Conservation (phyloP, 192 early-diverging fungal genomes). For the Podila epicladia region DNA sequence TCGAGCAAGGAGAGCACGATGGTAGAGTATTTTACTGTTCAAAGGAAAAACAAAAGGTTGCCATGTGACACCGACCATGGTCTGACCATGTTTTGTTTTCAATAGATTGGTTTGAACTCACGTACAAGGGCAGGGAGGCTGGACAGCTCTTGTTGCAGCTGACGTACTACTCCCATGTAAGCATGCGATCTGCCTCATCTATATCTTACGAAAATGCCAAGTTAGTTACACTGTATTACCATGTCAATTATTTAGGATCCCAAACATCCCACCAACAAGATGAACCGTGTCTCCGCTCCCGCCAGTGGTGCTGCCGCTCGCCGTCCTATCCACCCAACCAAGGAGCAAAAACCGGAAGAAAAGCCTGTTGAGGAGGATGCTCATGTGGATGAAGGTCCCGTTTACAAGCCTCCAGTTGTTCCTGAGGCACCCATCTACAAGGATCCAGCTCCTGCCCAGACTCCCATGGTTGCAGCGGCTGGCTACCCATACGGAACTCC, state of each 20-base stretch:
- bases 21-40: constrained; percentile 33
- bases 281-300: constrained; percentile 12
- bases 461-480: constrained; percentile 25
- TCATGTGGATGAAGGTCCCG: constrained; percentile 38
- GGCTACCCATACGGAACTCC: constrained; percentile 40
- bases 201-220: neutral
- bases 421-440: constrained; percentile 13
- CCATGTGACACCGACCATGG: neutral
- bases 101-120: constrained; percentile 46
- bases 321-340: constrained; percentile 31
- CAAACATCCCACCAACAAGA: constrained; percentile 32
- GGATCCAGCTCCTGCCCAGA: constrained; percentile 5
- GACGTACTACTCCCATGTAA: constrained; percentile 47
- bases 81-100: neutral
- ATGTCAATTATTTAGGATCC: constrained; percentile 19
- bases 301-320: constrained; percentile 11
- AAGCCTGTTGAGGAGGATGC: constrained; percentile 25
- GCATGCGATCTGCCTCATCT: neutral
- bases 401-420: constrained; percentile 45
- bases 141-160: constrained; percentile 39
- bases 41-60: neutral
- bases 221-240: neutral
- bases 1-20: constrained; percentile 62
- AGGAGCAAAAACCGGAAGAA: constrained; percentile 17
- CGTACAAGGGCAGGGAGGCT: constrained; percentile 48